Evolutionary conservation across 495 filamentous ascomycete species (phyloP).

Genomic region (Stereocaulon alpinum): DNA sequence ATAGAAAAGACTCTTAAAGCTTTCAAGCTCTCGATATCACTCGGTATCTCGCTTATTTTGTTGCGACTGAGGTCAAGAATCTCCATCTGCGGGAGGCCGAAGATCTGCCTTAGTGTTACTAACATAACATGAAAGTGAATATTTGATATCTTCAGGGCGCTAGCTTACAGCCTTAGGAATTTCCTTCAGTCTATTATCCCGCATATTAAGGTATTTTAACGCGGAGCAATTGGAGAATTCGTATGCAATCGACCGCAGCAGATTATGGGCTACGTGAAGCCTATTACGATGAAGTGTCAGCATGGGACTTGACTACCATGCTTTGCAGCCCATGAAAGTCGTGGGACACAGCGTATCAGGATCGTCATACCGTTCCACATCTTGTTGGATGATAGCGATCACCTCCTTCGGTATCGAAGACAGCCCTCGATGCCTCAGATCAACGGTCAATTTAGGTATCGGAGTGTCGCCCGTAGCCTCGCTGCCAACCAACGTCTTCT

Average conservation of each 20-base stretch:
- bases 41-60: constrained; percentile 64
- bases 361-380: constrained; percentile 68
- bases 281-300: constrained; percentile 16
- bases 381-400: constrained; percentile 83
- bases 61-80: constrained; percentile 88
- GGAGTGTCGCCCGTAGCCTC: constrained; percentile 58
- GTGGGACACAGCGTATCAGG: not conserved
- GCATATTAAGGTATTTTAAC: constrained; percentile 89
- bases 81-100: constrained; percentile 75
- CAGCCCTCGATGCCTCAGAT: constrained; percentile 77
- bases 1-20: constrained; percentile 69
- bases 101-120: constrained; percentile 41
- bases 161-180: constrained; percentile 72
- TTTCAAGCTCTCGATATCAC: constrained; percentile 66
- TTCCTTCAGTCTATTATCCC: constrained; percentile 76
- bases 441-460: constrained; percentile 73
- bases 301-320: not conserved
- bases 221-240: constrained; percentile 79
- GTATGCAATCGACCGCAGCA: constrained; percentile 62
- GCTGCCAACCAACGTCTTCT: constrained; percentile 55
- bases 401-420: constrained; percentile 75
- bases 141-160: constrained; percentile 21
- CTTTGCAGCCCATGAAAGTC: not conserved
- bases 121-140: constrained; percentile 1
- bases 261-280: constrained; percentile 55